phyloP scores from a whole-genome alignment of 2,329 filamentous ascomycete species.

The Fusarium setosum region DNA sequence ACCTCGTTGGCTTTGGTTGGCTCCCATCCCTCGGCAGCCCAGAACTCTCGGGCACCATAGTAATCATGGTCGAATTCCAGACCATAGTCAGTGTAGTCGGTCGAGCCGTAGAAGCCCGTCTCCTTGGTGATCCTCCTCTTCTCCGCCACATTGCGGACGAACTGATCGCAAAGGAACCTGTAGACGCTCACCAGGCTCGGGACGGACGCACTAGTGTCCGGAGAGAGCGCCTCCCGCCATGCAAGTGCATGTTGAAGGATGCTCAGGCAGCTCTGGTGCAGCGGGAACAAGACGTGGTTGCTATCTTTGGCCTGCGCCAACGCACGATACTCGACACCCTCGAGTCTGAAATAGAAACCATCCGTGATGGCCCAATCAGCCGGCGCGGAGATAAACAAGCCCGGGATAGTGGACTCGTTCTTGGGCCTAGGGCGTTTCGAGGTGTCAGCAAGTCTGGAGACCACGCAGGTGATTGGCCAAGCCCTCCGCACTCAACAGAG shows the following conservation, averaged over 20 bases:
- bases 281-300: neutral
- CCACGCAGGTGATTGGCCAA: neutral
- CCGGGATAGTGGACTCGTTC: neutral
- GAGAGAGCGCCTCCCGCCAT: neutral
- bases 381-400: neutral
- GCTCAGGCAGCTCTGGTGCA: neutral
- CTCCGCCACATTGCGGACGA: neutral
- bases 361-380: conserved; percentile 3
- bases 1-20: neutral
- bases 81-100: neutral
- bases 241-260: neutral
- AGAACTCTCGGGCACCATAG: conserved; percentile 5
- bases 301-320: neutral
- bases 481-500: neutral
- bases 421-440: neutral
- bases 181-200: neutral
- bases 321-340: neutral
- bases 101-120: neutral
- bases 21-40: conserved; percentile 2
- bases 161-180: neutral
- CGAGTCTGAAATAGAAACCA: neutral
- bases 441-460: neutral
- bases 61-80: conserved; percentile 4
- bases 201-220: neutral
- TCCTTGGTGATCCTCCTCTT: neutral